These are phyloP conservation scores for Globisporangium uncinulatum DNA, from an alignment of 352 stramenopile genomes.

Conservation along the genomic window DNA sequence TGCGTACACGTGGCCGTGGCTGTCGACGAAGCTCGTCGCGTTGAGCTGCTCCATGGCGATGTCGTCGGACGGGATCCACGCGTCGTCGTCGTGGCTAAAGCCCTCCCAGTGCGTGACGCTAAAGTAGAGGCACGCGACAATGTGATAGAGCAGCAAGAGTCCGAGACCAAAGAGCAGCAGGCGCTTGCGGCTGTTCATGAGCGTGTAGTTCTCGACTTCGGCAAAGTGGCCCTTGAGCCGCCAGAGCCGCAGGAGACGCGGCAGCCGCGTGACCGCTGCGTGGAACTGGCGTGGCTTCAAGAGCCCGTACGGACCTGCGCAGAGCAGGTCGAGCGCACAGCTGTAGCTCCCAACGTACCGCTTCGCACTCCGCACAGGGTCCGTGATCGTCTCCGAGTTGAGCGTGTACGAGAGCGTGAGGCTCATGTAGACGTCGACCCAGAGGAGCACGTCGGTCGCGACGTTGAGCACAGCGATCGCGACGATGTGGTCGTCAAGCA, in stretches of 20 bases:
- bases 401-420: constrained; percentile 44
- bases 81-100: constrained; percentile 31
- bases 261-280: constrained; percentile 19
- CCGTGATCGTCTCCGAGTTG: constrained; percentile 40
- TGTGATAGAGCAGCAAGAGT: constrained; percentile 45
- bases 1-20: constrained; percentile 17
- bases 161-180: constrained; percentile 31
- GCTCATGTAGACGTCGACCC: constrained; percentile 42
- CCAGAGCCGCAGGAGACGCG: constrained; percentile 28
- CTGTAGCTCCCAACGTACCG: constrained; percentile 27
- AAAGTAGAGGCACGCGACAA: constrained; percentile 49
- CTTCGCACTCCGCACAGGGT: constrained; percentile 28
- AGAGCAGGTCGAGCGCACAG: constrained; percentile 28
- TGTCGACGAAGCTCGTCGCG: constrained; percentile 21
- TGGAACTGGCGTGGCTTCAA: constrained; percentile 19
- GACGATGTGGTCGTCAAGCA: constrained; percentile 24
- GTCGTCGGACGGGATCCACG: constrained; percentile 44
- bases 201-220: constrained; percentile 33
- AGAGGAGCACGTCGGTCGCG: constrained; percentile 28
- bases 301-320: constrained; percentile 31
- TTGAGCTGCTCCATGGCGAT: constrained; percentile 33
- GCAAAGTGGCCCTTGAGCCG: constrained; percentile 28
- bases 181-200: constrained; percentile 30
- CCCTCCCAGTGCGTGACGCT: constrained; percentile 39
- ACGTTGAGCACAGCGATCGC: constrained; percentile 27